Evolutionary conservation across 371 early-diverging fungal species (phyloP).

Genomic region (Mucor sp.): DNA sequence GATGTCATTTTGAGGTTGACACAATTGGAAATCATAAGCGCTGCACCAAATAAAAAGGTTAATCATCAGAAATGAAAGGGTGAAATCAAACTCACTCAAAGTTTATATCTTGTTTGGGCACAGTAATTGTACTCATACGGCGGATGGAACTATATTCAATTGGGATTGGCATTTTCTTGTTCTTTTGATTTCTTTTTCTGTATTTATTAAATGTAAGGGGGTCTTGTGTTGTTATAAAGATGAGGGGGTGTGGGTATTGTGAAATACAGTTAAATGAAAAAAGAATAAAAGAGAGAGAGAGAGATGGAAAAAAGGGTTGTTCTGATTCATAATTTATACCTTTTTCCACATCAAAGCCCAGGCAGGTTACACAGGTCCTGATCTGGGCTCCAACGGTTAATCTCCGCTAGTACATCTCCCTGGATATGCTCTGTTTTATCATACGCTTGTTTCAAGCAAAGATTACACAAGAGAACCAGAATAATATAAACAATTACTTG

Average conservation of each 20-base stretch:
- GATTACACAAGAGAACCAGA: neutral
- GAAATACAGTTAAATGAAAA: conserved; percentile 1
- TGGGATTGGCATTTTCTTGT: conserved; percentile 39
- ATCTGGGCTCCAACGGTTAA: neutral
- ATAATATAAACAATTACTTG: neutral
- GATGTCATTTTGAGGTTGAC: conserved; percentile 42
- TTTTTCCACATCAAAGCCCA: neutral
- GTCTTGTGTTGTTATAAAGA: neutral
- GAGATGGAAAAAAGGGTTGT: neutral
- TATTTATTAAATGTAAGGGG: conserved; percentile 1
- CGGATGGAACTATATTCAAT: conserved; percentile 39
- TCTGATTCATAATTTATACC: neutral
- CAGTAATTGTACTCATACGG: conserved; percentile 45
- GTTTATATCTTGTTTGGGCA: conserved; percentile 44
- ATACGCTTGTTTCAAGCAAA: neutral
- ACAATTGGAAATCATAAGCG: conserved; percentile 47
- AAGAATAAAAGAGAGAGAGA: neutral
- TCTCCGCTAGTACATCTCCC: neutral
- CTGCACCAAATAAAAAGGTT: conserved; percentile 19
- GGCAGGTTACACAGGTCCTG: neutral
- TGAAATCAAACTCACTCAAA: conserved; percentile 19
- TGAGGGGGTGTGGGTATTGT: neutral
- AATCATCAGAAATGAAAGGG: neutral
- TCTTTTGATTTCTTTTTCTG: neutral
- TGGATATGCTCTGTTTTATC: neutral